Base-by-base conservation (phyloP, 208 protist genomes). In the Acanthamoeba healyi region DNA sequence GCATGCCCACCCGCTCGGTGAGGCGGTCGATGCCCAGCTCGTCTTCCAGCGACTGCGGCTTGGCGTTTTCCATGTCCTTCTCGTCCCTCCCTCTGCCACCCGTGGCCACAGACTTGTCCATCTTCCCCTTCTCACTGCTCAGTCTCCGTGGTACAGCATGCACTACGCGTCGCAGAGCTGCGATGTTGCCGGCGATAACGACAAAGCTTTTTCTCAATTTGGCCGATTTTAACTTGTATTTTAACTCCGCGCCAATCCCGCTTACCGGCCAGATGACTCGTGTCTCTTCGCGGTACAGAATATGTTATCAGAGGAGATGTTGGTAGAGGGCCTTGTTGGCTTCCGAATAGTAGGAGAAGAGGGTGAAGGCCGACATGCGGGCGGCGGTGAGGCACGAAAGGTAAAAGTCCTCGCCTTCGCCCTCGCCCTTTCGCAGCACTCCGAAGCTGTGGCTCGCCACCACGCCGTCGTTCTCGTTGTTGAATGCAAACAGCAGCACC, bases 381-480 rank as follows among this genome's bases (percentile, higher is more conserved):
- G 77, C 77, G 46, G 77, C 77, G 24, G 77, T 36, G 29, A 86
- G 46, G 26, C 77, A 86, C 44, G 77, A 58, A 42, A 86, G 44
- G 46, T 86, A 86, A 26, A 86, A 86, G 26, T 86, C 77, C 77
- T 58, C 77, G 77, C 77, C 77, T 22, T 86, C 77, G 34, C 77
- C 77, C 77, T 86, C 77, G 38, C 77, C 44, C 77, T 58, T 86
- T 86, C 46, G 77, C 44, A 86, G 77, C n/a, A 86, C 44, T 15
- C 77, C 77, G 22, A 86, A 56, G 77, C 77, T 86, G 77, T 86
- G 77, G 24, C 77, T 86, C 44, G 77, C 44, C 77, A 86, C 77
- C 77, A 86, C 46, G 15, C 77, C 77, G 77, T 86, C 46, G 77
- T 86, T 86, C 46, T 86, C 44, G 34, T 86, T 86, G 77, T 86